Conservation (phyloP, 169 alveolate genomes). For the Sarcocystis neurona region DNA sequence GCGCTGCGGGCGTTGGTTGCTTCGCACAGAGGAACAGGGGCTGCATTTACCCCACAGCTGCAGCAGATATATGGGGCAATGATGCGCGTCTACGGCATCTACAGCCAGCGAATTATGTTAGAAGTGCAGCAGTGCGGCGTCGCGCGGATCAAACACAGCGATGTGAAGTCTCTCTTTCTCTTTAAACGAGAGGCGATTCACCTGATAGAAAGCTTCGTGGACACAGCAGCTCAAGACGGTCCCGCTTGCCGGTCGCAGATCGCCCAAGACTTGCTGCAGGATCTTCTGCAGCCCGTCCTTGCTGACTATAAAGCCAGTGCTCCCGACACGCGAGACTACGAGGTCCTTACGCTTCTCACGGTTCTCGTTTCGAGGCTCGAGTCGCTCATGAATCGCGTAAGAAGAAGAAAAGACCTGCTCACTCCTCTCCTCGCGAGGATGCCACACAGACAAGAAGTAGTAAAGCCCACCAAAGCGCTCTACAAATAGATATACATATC, state of each 20-base stretch:
- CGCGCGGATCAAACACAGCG: slow-evolving; percentile 39
- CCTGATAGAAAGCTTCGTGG: slow-evolving; percentile 48
- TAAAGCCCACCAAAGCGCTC: too few relatives aligned
- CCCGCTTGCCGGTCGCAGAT: slow-evolving; percentile 4
- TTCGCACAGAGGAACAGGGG: slow-evolving; percentile 55
- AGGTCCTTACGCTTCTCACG: slow-evolving; percentile 61
- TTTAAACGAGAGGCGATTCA: slow-evolving; percentile 54
- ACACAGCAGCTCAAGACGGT: slow-evolving; percentile 53
- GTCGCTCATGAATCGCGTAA: slow-evolving; percentile 55
- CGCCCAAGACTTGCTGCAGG: slow-evolving; percentile 43
- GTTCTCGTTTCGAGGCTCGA: slow-evolving; percentile 53
- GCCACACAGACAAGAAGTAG: too few relatives aligned
- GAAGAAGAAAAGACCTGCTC: too few relatives aligned
- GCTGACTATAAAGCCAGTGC: slow-evolving; percentile 59
- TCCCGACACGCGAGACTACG: slow-evolving; percentile 65
- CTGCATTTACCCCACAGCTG: slow-evolving; percentile 65
- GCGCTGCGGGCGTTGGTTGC: neutral
- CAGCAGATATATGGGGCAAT: slow-evolving; percentile 40
- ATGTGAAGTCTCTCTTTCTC: slow-evolving; percentile 18
- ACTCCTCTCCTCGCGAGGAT: too few relatives aligned
- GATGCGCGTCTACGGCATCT: slow-evolving; percentile 53
- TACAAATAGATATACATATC: too few relatives aligned
- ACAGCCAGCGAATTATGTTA: slow-evolving; percentile 45
- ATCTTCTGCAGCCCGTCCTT: slow-evolving; percentile 57
- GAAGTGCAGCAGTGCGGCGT: slow-evolving; percentile 55